A percentile compares a stretch with the other conserved stretches of the same genome.
These are phyloP conservation scores for Decorospora gaudefroyi DNA, from an alignment of 2,329 filamentous ascomycete genomes.

Conservation along the genomic window DNA sequence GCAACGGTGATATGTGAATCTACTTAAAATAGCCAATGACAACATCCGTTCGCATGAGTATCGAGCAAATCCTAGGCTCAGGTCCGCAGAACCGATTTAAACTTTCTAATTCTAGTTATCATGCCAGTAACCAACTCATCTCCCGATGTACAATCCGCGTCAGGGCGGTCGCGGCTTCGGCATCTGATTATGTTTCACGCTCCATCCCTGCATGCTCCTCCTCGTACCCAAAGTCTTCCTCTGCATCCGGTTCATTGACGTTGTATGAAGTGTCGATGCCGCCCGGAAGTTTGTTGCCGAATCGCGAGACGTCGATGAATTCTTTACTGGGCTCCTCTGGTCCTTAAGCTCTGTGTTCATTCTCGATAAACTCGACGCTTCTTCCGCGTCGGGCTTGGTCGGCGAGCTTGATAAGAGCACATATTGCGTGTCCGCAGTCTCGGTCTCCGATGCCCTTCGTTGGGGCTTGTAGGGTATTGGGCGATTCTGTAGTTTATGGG, in stretches of 20 bases:
- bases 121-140: too few species aligned
- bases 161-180: constrained; percentile 35
- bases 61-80: too few species aligned
- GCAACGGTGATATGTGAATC: too few species aligned
- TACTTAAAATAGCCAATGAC: too few species aligned
- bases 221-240: constrained; percentile 58
- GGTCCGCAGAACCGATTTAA: too few species aligned
- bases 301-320: not conserved
- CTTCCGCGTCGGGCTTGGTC: constrained; percentile 34
- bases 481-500: constrained; percentile 38
- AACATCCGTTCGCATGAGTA: too few species aligned
- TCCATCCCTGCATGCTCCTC: constrained; percentile 58
- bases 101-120: too few species aligned
- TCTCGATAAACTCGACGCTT: constrained; percentile 1
- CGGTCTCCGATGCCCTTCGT: constrained; percentile 24
- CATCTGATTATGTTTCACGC: constrained; percentile 42
- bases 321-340: constrained; percentile 16
- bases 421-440: constrained; percentile 51
- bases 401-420: constrained; percentile 53
- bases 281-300: constrained; percentile 35
- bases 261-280: constrained; percentile 52
- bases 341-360: constrained; percentile 11
- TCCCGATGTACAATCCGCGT: too few species aligned
- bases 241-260: constrained; percentile 46
- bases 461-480: constrained; percentile 44